phyloP scores from a whole-genome alignment of 1,284 basidiomycete genomes.

The Cutaneotrichosporon mucoides region DNA sequence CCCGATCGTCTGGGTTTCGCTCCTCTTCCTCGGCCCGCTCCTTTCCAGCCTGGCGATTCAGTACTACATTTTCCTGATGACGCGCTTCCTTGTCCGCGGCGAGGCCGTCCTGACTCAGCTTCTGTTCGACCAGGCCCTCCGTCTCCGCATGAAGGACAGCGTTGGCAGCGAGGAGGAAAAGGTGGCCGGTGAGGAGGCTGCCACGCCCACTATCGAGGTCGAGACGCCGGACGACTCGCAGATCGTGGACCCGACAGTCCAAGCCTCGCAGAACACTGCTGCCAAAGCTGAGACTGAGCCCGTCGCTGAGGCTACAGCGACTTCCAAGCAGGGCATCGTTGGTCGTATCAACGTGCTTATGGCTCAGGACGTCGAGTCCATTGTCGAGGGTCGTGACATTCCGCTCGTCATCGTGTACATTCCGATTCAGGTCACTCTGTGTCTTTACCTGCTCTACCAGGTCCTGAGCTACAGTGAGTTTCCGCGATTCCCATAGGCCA shows the following conservation, averaged over 20 bases:
- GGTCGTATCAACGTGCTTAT: constrained; percentile 61
- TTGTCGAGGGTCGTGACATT: constrained; percentile 47
- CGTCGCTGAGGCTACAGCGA: neutral
- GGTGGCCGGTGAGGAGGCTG: neutral
- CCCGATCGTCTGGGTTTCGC: constrained; percentile 62
- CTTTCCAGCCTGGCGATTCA: constrained; percentile 39
- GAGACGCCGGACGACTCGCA: constrained; percentile 12
- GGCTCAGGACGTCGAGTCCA: constrained; percentile 45
- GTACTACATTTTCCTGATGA: constrained; percentile 48
- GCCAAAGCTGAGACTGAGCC: constrained; percentile 1
- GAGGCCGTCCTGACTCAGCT: constrained; percentile 66
- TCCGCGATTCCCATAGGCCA: constrained; percentile 28
- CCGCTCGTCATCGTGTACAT: constrained; percentile 41
- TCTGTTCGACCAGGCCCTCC: constrained; percentile 65
- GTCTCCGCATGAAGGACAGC: constrained; percentile 57
- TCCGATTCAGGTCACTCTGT: constrained; percentile 42
- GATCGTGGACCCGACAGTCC: neutral
- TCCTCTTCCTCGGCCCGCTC: constrained; percentile 59
- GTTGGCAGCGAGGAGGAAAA: constrained; percentile 27
- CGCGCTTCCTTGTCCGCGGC: constrained; percentile 52
- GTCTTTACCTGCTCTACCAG: constrained; percentile 38
- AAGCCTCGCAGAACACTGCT: neutral
- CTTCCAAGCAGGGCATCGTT: constrained; percentile 48
- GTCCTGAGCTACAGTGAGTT: constrained; percentile 47
- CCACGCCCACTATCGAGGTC: constrained; percentile 15